phyloP scores from a whole-genome alignment of 2,329 filamentous ascomycete species.

The Chrysosporium keratinophilum region DNA sequence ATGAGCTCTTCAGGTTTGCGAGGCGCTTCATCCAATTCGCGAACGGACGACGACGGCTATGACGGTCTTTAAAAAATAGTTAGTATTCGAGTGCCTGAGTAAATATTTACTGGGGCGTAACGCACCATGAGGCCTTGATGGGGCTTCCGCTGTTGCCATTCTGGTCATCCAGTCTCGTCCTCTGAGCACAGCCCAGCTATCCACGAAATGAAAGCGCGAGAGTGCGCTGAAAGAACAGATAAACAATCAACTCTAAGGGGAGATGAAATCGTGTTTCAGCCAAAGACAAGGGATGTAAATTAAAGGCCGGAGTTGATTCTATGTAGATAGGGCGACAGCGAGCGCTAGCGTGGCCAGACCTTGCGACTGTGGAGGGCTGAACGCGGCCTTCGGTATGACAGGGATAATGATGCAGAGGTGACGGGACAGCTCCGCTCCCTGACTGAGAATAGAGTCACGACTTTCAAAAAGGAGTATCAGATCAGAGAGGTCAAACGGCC shows the following conservation, averaged over 20 bases:
- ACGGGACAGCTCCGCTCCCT: too few relatives aligned
- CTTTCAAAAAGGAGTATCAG: too few relatives aligned
- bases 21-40: slow-evolving; percentile 90
- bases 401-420: too few relatives aligned
- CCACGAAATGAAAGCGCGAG: not conserved
- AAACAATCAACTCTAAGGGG: not conserved
- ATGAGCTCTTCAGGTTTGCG: slow-evolving; percentile 70
- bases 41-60: slow-evolving; percentile 72
- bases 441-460: too few relatives aligned
- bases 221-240: not conserved
- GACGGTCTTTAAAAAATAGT: slow-evolving; percentile 46
- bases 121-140: slow-evolving; percentile 39
- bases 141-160: slow-evolving; percentile 34
- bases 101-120: slow-evolving; percentile 11
- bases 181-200: not conserved
- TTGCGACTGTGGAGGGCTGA: slow-evolving; percentile 2
- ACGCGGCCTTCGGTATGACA: not conserved
- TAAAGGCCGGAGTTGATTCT: not conserved
- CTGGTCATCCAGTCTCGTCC: slow-evolving; percentile 1
- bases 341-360: slow-evolving; percentile 9
- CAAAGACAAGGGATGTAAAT: slow-evolving; percentile 7
- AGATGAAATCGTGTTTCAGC: slow-evolving; percentile 6
- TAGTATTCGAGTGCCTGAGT: slow-evolving; percentile 7
- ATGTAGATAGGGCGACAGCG: not conserved
- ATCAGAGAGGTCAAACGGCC: too few relatives aligned